Conservation (phyloP, 2,329 filamentous ascomycete species). For the Alternaria hordeiaustralica region DNA sequence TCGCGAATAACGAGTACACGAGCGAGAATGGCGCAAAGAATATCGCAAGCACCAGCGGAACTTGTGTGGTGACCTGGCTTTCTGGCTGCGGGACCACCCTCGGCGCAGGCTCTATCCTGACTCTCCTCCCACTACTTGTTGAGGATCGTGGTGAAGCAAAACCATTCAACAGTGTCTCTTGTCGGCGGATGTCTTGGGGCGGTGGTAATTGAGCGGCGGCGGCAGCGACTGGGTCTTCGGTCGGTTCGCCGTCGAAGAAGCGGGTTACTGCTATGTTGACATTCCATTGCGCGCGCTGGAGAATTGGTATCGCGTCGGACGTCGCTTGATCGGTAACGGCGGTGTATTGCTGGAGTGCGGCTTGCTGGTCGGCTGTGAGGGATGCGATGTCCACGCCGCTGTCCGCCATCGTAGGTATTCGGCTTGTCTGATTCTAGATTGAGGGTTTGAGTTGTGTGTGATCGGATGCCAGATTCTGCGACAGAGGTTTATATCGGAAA, state of each 20-base stretch:
- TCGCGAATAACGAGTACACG: slow-evolving; percentile 74
- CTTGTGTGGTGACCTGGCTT: slow-evolving; percentile 68
- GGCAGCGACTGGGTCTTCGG: slow-evolving; percentile 75
- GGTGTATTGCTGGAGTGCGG: slow-evolving; percentile 85
- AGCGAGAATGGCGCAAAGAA: slow-evolving; percentile 83
- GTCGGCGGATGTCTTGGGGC: slow-evolving; percentile 66
- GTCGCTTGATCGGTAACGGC: slow-evolving; percentile 85
- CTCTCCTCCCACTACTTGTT: slow-evolving; percentile 34
- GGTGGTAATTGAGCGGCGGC: slow-evolving; percentile 70
- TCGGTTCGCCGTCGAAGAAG: slow-evolving; percentile 95
- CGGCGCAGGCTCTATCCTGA: slow-evolving; percentile 72
- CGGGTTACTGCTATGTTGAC: slow-evolving; percentile 95
- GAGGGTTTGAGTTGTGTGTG: neutral
- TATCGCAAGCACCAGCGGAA: slow-evolving; percentile 77
- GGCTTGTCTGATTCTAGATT: neutral
- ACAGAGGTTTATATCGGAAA: slow-evolving; percentile 14
- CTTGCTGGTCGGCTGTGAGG: slow-evolving; percentile 79
- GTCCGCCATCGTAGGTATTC: slow-evolving; percentile 44
- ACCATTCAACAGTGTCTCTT: slow-evolving; percentile 72
- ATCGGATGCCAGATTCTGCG: neutral
- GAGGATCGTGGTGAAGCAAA: slow-evolving; percentile 45
- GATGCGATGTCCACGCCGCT: slow-evolving; percentile 65
- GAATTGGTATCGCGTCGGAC: slow-evolving; percentile 75
- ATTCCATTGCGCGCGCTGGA: slow-evolving; percentile 94
- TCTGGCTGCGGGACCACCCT: slow-evolving; percentile 80